phyloP scores from a whole-genome alignment of 306 rosid species.

The Pterocarpus santalinus region DNA sequence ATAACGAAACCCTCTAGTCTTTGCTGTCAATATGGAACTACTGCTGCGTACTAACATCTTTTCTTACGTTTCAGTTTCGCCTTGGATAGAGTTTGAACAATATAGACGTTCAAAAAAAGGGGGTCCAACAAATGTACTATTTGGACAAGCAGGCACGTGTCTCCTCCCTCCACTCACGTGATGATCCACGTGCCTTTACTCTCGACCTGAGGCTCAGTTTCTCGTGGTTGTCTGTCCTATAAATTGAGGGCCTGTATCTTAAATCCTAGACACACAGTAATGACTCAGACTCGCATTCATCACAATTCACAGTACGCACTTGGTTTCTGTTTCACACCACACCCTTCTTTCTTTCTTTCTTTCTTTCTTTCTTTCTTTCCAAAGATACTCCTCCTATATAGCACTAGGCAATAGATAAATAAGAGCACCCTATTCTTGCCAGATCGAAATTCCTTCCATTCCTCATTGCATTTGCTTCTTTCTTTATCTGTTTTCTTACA shows the following conservation, averaged over 20 bases:
- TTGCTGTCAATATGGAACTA: not conserved
- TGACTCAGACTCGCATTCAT: conserved; percentile 24
- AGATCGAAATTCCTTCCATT: conserved; percentile 6
- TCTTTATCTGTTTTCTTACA: not conserved
- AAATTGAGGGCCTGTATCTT: conserved; percentile 67
- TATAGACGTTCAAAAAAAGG: not conserved
- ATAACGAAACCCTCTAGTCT: too few species aligned
- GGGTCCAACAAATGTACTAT: conserved; percentile 9
- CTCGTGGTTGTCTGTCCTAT: conserved; percentile 52
- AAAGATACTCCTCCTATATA: not conserved
- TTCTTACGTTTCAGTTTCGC: not conserved
- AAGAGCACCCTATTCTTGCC: not conserved
- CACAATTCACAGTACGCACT: conserved; percentile 25
- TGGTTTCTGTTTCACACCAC: not conserved
- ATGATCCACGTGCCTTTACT: conserved; percentile 52
- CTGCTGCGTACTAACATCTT: not conserved
- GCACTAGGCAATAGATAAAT: not conserved
- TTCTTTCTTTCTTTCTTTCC: not conserved
- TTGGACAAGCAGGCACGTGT: conserved; percentile 60
- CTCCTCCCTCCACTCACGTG: conserved; percentile 57
- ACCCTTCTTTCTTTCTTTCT: not conserved
- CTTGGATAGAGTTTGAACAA: not conserved
- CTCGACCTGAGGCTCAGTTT: not conserved
- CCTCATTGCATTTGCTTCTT: not conserved
- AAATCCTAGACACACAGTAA: conserved; percentile 50